Conservation (phyloP, 257 asterid genomes). For the Fraxinus quadrangulata region DNA sequence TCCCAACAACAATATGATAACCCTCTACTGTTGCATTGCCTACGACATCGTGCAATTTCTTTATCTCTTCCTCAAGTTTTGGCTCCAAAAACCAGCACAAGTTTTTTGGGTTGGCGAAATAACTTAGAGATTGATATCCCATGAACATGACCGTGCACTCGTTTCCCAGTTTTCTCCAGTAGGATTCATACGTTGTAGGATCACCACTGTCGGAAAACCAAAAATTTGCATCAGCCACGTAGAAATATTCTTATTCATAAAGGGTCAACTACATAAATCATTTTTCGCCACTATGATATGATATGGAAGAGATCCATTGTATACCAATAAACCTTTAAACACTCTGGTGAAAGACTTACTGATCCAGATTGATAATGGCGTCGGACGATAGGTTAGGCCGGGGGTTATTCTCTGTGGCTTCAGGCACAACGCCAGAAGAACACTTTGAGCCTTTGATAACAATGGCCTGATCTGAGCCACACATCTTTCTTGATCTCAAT, state of each 20-base stretch:
- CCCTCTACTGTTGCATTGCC: slow-evolving; percentile 65
- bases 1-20: slow-evolving; percentile 62
- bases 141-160: slow-evolving; percentile 34
- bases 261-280: not conserved
- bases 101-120: slow-evolving; percentile 49
- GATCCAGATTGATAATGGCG: slow-evolving; percentile 4
- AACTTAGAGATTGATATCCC: slow-evolving; percentile 64
- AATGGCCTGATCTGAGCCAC: slow-evolving; percentile 3
- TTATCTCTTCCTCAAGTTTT: slow-evolving; percentile 64
- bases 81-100: slow-evolving; percentile 84
- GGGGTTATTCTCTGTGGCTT: not conserved
- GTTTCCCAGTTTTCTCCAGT: slow-evolving; percentile 47
- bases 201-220: slow-evolving; percentile 42
- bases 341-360: not conserved
- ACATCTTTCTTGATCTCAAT: slow-evolving; percentile 1
- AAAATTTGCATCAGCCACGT: not conserved
- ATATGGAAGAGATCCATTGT: too few species aligned
- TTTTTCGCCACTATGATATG: not conserved
- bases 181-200: slow-evolving; percentile 47
- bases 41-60: slow-evolving; percentile 45
- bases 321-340: not conserved
- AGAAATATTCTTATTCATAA: not conserved
- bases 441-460: not conserved
- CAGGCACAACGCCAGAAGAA: not conserved
- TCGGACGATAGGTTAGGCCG: not conserved